Evolutionary conservation across 2,329 filamentous ascomycete species (phyloP), one percentile per base, ranked within the genome.

Genomic region (Penicillium sp.): DNA sequence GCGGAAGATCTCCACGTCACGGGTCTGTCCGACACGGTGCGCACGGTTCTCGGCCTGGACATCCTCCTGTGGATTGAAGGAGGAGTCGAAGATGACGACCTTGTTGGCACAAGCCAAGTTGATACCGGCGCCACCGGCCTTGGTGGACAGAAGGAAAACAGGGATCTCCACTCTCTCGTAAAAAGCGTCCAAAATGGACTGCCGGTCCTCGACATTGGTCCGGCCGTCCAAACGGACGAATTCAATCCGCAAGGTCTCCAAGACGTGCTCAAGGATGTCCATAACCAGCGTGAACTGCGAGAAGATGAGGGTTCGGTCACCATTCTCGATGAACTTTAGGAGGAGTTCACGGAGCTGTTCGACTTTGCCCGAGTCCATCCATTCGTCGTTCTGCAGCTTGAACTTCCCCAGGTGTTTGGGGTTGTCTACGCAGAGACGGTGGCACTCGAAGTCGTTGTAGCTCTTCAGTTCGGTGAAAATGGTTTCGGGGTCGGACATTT

Each of bases 31-130:
- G 9, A 99, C 91, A 14, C 95, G 89, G 76, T 99, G 95, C 0
- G 95, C 95, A 19, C 95, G 88, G 73, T 99, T 98, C 80, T 98
- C 95, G 0, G 95, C 95, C 74, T 99, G 95, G n/a, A 96, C 88
- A 71, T 99, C 95, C 66, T 98, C 93, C 72, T 99, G 95, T 0
- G 95, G 95, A 67, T 99, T 99, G 78, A 97, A 96, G n/a, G 88
- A 91, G 62, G 90, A 90, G 75, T 99, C 95, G 72, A 98, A 97
- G 69, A 99, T 95, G 75, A 99, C 86, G 66, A 99, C 93, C 77
- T 97, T 98, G 80, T 98, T 98, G 4, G 95, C 95, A 35, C 90
- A 91, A 8, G 93, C 95, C 54, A 99, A 78, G 75, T 99, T 99
- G 78, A 99, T 96, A 42, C 95, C 95, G 0, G 93, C 95, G n/a